Evolutionary conservation across 345 rosid species (phyloP), one percentile per base, ranked within the genome.

Genomic region (Gossypium anomalum): DNA sequence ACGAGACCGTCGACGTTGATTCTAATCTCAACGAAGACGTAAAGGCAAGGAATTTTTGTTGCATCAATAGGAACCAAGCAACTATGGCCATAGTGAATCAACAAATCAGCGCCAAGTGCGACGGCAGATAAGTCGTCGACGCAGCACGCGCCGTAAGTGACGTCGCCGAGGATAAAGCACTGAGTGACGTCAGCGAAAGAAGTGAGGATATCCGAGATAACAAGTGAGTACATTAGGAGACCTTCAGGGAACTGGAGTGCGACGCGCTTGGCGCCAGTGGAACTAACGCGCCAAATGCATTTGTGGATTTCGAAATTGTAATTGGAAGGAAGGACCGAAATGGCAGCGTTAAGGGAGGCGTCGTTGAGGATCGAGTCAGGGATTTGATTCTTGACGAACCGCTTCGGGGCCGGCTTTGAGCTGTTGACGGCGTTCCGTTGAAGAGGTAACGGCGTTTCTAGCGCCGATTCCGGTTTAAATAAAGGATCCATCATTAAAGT

Each of bases 211-310:
- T 95, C 98, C 49, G 98, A 89, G 86, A 94, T 92, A 44, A 88
- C 79, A 43, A 93, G 87, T 4, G 99, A 88, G 75, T 89, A 95
- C 96, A 95, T 89, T 47, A 95, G 90, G 58, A 95, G 90, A 14
- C 98, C 97, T 64, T 94, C 98, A 0, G 94, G 99, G 17, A 95
- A 89, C 86, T 93, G 98, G 57, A 95, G 82, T 14, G 99, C 97
- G 7, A 95, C 75, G 79, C 93, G 90, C 82, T 83, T 86, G 1
- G 98, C 89, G 51, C 78, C 70, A 15, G 83, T 19, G 52, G 94
- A 84, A 55, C 84, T 87, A 75, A 95, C 76, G 11, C 99, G 85
- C 92, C 92, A 90, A 6, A 93, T 87, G 79, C 92, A 90, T 80
- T 95, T 93, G 79, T 95, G 97, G 60, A 95, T 79, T 77, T 93